Base-by-base conservation (phyloP, 2,329 filamentous ascomycete species). In the Hypoxylon sp. region DNA sequence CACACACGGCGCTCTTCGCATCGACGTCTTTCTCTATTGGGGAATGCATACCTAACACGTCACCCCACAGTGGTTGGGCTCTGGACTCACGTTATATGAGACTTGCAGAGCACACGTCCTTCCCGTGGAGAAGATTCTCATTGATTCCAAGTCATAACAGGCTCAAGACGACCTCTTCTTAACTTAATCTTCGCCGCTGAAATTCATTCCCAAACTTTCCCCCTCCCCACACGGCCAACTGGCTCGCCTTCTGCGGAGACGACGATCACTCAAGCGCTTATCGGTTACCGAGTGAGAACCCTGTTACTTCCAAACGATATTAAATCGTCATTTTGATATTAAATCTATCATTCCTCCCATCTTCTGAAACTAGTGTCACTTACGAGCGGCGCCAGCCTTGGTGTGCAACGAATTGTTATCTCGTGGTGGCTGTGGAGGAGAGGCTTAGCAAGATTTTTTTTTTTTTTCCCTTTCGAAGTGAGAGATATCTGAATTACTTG, bases 41-140 rank as follows among this genome's bases (percentile, higher is more conserved):
- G 69, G 66, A 61, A 71, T 71, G 59, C 61, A 58, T 57, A 69
- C 57, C 65, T 68, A 67, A 63, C 67, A 72, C 65, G 68, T 61
- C 70, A 74, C 73, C 74, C 74, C 70, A 73, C 72, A 59, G 50
- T 65, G 56, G 69, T 74, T 75, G 68, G 74, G 71, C 71, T 73
- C 68, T 65, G 37, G 69, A 73, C 74, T 68, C 62, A 76, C 73
- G 71, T 76, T 72, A 76, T 73, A 74, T 76, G 73, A 74, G 69
- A 72, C 70, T 72, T 44, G 44, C 49, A 65, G 50, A 66, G 40
- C 13, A 56, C n/a, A 51, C 20, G 35, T 59, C 59, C 51, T 22
- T 59, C 66, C 59, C 59, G 30, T 31, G 54, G 55, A 59, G 49
- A 54, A 68, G 58, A 64, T 70, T 66, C 44, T 42, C 33, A 64